phyloP scores from a whole-genome alignment of 352 stramenopile genomes.

The Pythium dissotocum region DNA sequence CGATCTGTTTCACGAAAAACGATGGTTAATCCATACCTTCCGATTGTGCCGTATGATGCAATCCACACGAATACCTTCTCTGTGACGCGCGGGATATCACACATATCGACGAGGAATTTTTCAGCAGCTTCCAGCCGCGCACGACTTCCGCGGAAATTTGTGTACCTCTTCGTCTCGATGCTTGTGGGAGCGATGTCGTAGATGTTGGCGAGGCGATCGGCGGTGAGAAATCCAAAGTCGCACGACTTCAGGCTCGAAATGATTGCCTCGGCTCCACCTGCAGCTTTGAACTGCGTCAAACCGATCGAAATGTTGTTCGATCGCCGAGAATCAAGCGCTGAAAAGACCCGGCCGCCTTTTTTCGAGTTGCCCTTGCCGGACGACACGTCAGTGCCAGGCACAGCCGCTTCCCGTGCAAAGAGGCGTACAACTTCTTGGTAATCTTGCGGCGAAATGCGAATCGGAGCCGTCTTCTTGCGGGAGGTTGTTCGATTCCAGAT shows the following conservation, averaged over 20 bases:
- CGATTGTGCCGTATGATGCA: not conserved
- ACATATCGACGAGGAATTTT: conserved; percentile 75
- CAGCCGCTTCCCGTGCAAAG: conserved; percentile 42
- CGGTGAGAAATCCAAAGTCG: conserved; percentile 62
- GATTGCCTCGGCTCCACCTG: conserved; percentile 49
- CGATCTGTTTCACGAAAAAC: conserved; percentile 39
- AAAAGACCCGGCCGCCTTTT: conserved; percentile 33
- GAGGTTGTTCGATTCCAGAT: conserved; percentile 76
- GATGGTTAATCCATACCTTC: not conserved
- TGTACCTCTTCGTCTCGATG: conserved; percentile 72
- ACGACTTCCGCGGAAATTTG: conserved; percentile 58
- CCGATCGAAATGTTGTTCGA: conserved; percentile 85
- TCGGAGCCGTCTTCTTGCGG: conserved; percentile 63
- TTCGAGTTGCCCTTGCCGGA: conserved; percentile 17
- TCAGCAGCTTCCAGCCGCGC: conserved; percentile 54
- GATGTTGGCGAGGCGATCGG: conserved; percentile 57
- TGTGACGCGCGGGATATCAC: conserved; percentile 57
- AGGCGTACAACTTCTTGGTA: conserved; percentile 59
- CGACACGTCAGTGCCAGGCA: not conserved
- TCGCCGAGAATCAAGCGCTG: conserved; percentile 65
- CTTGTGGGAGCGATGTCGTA: conserved; percentile 68
- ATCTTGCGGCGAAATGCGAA: conserved; percentile 68
- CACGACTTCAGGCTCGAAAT: conserved; percentile 47
- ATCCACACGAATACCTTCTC: conserved; percentile 52
- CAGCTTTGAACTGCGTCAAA: conserved; percentile 69